These are phyloP conservation scores for Ceriops zippeliana DNA, from an alignment of 345 rosid genomes.

Conservation along the genomic window DNA sequence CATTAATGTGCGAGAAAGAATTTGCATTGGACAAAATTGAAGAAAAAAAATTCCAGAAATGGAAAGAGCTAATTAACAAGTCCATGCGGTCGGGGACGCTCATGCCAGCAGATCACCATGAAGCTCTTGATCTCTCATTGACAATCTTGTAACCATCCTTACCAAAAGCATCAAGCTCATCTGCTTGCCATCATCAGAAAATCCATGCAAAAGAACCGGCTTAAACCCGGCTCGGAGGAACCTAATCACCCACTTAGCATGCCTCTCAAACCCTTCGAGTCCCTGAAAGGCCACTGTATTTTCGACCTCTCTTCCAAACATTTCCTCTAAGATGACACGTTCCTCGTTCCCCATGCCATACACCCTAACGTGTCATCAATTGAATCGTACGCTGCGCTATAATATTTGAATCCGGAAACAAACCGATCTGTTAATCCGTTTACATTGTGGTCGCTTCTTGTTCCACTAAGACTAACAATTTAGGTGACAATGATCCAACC, in stretches of 20 bases:
- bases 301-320: constrained; percentile 51
- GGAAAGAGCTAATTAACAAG: constrained; percentile 20
- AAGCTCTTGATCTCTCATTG: constrained; percentile 37
- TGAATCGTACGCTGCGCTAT: constrained; percentile 49
- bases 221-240: constrained; percentile 34
- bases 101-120: constrained; percentile 61
- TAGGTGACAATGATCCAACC: constrained; percentile 37
- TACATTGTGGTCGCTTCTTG: constrained; percentile 49
- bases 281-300: constrained; percentile 52
- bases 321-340: constrained; percentile 40
- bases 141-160: constrained; percentile 41
- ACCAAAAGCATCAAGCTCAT: constrained; percentile 27
- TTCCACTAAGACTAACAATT: constrained; percentile 34
- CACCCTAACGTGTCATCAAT: constrained; percentile 28
- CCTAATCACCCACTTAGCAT: constrained; percentile 38
- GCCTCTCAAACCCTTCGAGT: constrained; percentile 41
- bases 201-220: constrained; percentile 32
- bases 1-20: no score
- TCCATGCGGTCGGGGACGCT: constrained; percentile 53
- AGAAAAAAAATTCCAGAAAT: neutral
- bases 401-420: constrained; percentile 44
- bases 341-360: constrained; percentile 8
- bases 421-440: constrained; percentile 37
- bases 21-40: no score
- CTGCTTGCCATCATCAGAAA: constrained; percentile 27